Base-by-base conservation (phyloP, 495 filamentous ascomycete genomes). In the Bacidia gigantensis region DNA sequence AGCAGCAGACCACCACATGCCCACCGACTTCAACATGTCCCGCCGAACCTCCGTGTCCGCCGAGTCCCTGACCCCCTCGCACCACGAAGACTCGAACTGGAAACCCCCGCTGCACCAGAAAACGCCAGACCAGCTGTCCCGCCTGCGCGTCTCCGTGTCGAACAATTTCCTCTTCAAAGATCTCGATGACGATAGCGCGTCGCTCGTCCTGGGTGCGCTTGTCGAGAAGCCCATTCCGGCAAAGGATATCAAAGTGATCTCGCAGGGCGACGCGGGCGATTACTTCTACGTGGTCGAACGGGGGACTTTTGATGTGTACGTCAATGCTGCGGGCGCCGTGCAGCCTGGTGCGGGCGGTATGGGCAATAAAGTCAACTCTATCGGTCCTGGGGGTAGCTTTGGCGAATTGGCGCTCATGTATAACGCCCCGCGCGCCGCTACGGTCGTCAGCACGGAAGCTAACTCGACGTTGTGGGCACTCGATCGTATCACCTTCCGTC, bases 361-460 rank as follows among this genome's bases (percentile, higher is more conserved):
- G 72, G 92, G 92, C 26, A 74, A 75, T 50, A 86, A 85, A 57
- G 89, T 97, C n/a, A 78, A 76, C 60, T 77, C 69, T 38, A 90
- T 89, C 50, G 84, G 84, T 35, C 79, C 89, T 2, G 93, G 93
- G 24, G 88, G 89, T 49, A 93, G 87, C n/a, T 98, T 98, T 69
- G 92, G 92, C 56, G 92, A 98, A 69, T 72, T 98, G 47, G 92
- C 92, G 21, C 73, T 98, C 60, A 97, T 98, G 92, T 98, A 98
- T 69, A 96, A 96, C 60, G 88, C 92, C 14, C 92, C 93, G 2
- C 84, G 92, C 60, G 93, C 93, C n/a, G 92, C 92, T 2, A 97
- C 92, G 1, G 87, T 98, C 49, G 78, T 93, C 49, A 92, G 85
- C 17, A 81, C 81, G 23, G 88, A 93, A 49, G 59, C 82, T 2